Evolutionary conservation across 2,329 filamentous ascomycete species (phyloP), one percentile per base, ranked within the genome.

Genomic region (Penicillium sp.): DNA sequence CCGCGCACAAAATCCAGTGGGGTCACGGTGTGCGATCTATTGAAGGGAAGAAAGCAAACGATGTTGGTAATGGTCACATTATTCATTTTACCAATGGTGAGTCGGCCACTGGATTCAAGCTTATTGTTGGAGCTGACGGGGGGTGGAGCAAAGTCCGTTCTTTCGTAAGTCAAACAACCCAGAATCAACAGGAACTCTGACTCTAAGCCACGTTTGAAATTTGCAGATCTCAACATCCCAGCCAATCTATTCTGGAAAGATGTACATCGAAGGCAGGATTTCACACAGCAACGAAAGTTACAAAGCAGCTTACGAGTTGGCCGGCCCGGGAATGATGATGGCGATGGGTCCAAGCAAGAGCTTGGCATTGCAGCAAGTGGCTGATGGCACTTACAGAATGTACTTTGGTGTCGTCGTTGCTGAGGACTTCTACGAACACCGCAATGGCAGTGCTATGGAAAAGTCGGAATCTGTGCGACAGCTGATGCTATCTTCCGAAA

Each of bases 1-100:
- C 75, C 0, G 55, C 58, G 3, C 62, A 69, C 3, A 71, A 62
- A 47, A 67, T 79, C 21, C 59, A 58, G 27, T 78, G 76, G 77
- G 69, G 65, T 3, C 46, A 53, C 14, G 62, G 59, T 19, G 62
- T 74, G 9, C 51, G 60, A 23, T 35, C 43, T 9, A 65, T 72
- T 4, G 49, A 56, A 4, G 59, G 51, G 37, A 60, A 62, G 8
- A 54, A 26, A 35, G 16, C 14, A 11, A 44, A 14, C 4, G n/a
- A n/a, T 33, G 19, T 10, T 10, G 27, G 16, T 6, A 45, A 45
- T 35, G 19, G 39, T 26, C 43, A 45, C 26, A 21, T 50, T 29
- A 37, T 55, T 16, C 37, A 46, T 27, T 55, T 55, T 6, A 23
- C 3, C 4, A 55, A 55, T 21, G 53, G 53, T 1, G 50, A 2